Percentiles rank a stretch among this genome's conserved stretches.
These are phyloP conservation scores for Hypholoma sublateritium DNA, from an alignment of 768 basidiomycete species.

Conservation along the genomic window DNA sequence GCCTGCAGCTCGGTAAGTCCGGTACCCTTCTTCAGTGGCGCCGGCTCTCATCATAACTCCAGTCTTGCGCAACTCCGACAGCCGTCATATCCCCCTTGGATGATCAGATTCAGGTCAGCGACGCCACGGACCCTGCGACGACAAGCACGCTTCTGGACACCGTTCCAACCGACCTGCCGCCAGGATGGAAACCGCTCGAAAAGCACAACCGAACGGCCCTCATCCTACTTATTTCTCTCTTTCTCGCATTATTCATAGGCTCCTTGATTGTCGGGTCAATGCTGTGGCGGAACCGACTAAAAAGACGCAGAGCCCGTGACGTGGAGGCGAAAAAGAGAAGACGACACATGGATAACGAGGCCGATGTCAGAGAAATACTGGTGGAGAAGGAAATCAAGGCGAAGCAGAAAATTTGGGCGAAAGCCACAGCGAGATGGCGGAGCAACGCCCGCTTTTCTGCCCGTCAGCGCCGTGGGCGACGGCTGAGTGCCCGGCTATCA, in stretches of 20 bases:
- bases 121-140: constrained; percentile 14
- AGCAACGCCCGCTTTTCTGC: constrained; percentile 60
- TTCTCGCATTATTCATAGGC: constrained; percentile 61
- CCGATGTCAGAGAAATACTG: constrained; percentile 30
- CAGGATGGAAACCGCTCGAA: constrained; percentile 44
- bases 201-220: constrained; percentile 38
- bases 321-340: constrained; percentile 47
- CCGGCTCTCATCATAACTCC: constrained; percentile 1
- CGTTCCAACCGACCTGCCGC: constrained; percentile 45
- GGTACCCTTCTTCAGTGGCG: constrained; percentile 3
- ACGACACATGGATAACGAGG: constrained; percentile 17
- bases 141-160: constrained; percentile 24
- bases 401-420: constrained; percentile 63
- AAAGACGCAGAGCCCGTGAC: constrained; percentile 39
- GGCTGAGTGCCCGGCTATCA: constrained; percentile 25
- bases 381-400: constrained; percentile 45
- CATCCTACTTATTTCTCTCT: constrained; percentile 59
- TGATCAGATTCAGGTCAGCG: constrained; percentile 30
- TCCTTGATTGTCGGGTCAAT: constrained; percentile 61
- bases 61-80: constrained; percentile 21
- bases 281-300: constrained; percentile 52
- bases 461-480: constrained; percentile 54
- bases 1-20: constrained; percentile 36
- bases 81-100: constrained; percentile 26
- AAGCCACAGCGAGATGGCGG: constrained; percentile 69